Percentiles rank a stretch among this genome's conserved stretches.
phyloP scores from a whole-genome alignment of 2,329 filamentous ascomycete genomes.

The Ceratocystis variospora region DNA sequence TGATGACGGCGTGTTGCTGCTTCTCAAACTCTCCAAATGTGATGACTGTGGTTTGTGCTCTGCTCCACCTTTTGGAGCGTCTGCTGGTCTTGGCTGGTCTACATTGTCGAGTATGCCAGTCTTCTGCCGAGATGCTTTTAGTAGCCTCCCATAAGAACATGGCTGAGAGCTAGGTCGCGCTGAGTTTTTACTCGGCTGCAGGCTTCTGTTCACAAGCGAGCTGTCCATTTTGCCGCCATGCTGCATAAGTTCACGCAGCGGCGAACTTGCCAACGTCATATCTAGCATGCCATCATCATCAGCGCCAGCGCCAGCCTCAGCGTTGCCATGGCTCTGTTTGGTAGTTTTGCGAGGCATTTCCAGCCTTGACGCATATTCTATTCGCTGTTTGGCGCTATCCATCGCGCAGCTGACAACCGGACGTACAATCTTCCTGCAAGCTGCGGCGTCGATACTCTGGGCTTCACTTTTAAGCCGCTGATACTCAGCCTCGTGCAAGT shows the following conservation, averaged over 20 bases:
- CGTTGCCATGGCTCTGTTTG: background rate
- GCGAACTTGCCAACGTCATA: constrained; percentile 5
- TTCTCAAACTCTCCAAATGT: background rate
- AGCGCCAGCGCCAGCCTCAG: constrained; percentile 23
- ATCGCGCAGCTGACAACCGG: constrained; percentile 29
- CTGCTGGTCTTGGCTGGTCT: too few species aligned
- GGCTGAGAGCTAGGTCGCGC: background rate
- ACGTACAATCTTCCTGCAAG: constrained; percentile 38
- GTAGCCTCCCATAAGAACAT: background rate
- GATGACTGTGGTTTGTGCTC: background rate
- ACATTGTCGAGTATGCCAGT: too few species aligned
- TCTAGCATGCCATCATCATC: constrained; percentile 21
- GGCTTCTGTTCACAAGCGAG: background rate
- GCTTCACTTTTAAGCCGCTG: constrained; percentile 48
- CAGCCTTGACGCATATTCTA: constrained; percentile 22
- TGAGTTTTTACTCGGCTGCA: background rate
- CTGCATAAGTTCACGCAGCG: constrained; percentile 2
- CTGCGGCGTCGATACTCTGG: constrained; percentile 39
- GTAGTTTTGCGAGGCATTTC: constrained; percentile 15
- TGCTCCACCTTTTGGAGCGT: too few species aligned
- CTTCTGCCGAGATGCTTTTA: background rate
- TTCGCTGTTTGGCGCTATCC: constrained; percentile 26
- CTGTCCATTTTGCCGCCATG: background rate
- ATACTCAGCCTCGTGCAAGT: constrained; percentile 68
- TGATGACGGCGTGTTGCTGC: background rate